Percentiles rank a stretch among this genome's conserved stretches.
phyloP scores from a whole-genome alignment of 2,329 filamentous ascomycete species.

The Fusarium incarnatum region DNA sequence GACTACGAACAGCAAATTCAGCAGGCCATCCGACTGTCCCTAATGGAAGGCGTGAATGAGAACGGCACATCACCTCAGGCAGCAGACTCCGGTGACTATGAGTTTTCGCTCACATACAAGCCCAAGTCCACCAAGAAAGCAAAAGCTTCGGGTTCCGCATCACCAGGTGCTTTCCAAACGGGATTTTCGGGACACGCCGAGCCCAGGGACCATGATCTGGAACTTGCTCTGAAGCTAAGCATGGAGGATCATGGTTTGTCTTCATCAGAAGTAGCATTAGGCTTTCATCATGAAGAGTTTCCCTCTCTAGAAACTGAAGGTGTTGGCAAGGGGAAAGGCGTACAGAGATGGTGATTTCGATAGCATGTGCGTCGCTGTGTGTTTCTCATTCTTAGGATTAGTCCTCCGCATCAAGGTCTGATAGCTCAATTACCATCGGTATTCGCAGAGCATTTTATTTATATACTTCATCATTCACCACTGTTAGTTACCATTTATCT shows the following conservation, averaged over 20 bases:
- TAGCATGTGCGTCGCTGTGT: background rate
- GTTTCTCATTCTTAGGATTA: background rate
- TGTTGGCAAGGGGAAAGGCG: slow-evolving; percentile 59
- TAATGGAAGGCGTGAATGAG: slow-evolving; percentile 67
- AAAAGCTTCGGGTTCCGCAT: slow-evolving; percentile 51
- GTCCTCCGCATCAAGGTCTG: background rate
- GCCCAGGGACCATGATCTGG: slow-evolving; percentile 66
- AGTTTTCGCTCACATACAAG: slow-evolving; percentile 64
- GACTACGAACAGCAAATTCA: slow-evolving; percentile 72
- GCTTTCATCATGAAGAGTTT: slow-evolving; percentile 52
- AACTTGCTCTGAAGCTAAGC: slow-evolving; percentile 70
- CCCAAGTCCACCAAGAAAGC: slow-evolving; percentile 54
- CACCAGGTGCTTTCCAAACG: slow-evolving; percentile 53
- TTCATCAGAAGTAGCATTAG: slow-evolving; percentile 19
- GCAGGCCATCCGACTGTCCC: slow-evolving; percentile 70
- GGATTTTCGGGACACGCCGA: slow-evolving; percentile 34
- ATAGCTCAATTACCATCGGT: background rate
- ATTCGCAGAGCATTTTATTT: slow-evolving; percentile 6
- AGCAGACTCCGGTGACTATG: slow-evolving; percentile 61
- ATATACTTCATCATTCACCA: background rate
- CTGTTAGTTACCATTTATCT: background rate
- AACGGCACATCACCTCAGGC: slow-evolving; percentile 58
- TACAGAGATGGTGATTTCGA: slow-evolving; percentile 45
- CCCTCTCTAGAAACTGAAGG: slow-evolving; percentile 55
- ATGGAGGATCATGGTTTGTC: slow-evolving; percentile 63